Percentiles rank a stretch among this genome's conserved stretches.
phyloP scores from a whole-genome alignment of 2,329 filamentous ascomycete species.

The Canariomyces notabilis region DNA sequence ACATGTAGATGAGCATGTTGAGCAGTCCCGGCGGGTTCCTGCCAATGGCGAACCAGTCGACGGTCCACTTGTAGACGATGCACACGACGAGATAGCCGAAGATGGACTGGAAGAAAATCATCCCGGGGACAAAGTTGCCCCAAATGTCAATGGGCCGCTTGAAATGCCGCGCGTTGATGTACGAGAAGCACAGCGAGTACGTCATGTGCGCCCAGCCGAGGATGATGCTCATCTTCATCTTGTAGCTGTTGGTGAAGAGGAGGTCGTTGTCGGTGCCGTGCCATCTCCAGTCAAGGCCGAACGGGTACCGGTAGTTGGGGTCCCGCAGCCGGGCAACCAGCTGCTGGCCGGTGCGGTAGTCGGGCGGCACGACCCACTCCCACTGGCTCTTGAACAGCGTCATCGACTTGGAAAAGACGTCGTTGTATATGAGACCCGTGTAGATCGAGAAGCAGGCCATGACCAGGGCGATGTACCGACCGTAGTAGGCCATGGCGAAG shows the following conservation, averaged over 20 bases:
- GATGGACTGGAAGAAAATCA: conserved; percentile 99
- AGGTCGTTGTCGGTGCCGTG: conserved; percentile 93
- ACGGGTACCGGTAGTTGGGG: conserved; percentile 76
- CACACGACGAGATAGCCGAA: conserved; percentile 93
- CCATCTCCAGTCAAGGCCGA: conserved; percentile 95
- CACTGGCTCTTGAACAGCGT: conserved; percentile 86
- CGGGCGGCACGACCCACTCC: conserved; percentile 66
- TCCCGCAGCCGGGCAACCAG: conserved; percentile 63
- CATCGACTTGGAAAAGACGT: conserved; percentile 90
- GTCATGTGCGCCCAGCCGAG: conserved; percentile 99
- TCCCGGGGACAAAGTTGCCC: conserved; percentile 94
- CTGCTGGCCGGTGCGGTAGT: conserved; percentile 60
- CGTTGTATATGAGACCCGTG: conserved; percentile 96
- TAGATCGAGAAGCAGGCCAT: conserved; percentile 98
- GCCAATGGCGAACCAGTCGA: conserved; percentile 71
- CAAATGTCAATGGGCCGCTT: conserved; percentile 92
- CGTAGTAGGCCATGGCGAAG: conserved; percentile 98
- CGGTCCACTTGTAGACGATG: conserved; percentile 95
- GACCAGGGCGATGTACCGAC: conserved; percentile 95
- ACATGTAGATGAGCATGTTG: conserved; percentile 99
- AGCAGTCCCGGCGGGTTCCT: conserved; percentile 76
- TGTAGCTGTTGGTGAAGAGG: conserved; percentile 96
- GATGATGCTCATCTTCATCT: conserved; percentile 99
- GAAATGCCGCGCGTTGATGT: conserved; percentile 91
- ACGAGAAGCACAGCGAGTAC: conserved; percentile 89